Evolutionary conservation across 2,329 filamentous ascomycete genomes (phyloP).

Genomic region (Paecilomyces variotii): DNA sequence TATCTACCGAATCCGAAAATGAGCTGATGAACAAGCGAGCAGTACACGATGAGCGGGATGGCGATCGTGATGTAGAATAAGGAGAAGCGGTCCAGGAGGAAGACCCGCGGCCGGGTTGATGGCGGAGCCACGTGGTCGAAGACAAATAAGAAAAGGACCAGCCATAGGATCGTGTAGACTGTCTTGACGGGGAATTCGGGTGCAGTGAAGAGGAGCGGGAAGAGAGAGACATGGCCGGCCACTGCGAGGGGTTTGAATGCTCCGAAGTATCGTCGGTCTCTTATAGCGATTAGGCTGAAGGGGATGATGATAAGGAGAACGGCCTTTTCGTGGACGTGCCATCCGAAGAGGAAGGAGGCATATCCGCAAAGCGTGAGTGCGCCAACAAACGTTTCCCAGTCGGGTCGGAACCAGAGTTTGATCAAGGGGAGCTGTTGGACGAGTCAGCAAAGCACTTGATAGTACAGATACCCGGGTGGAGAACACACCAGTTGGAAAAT

Average conservation of each 20-base stretch:
- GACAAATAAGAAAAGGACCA: conserved; percentile 72
- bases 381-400: conserved; percentile 83
- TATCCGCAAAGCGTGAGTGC: conserved; percentile 90
- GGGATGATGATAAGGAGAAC: conserved; percentile 90
- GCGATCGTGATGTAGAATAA: conserved; percentile 82
- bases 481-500: conserved; percentile 61
- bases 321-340: conserved; percentile 98
- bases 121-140: conserved; percentile 87
- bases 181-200: conserved; percentile 93
- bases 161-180: conserved; percentile 86
- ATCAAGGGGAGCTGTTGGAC: conserved; percentile 57
- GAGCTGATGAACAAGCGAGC: conserved; percentile 73
- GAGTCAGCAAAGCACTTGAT: conserved; percentile 8
- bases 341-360: conserved; percentile 92
- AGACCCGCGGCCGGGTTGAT: conserved; percentile 69
- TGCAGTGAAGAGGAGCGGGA: conserved; percentile 84
- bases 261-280: conserved; percentile 80
- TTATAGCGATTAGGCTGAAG: conserved; percentile 84
- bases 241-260: conserved; percentile 90
- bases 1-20: conserved; percentile 66
- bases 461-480: conserved; percentile 8
- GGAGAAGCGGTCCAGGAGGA: conserved; percentile 84
- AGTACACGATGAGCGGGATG: conserved; percentile 83
- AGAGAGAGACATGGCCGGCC: conserved; percentile 88
- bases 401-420: conserved; percentile 72